phyloP scores from a whole-genome alignment of 129 eudicot species.

The Arctium lappa region DNA sequence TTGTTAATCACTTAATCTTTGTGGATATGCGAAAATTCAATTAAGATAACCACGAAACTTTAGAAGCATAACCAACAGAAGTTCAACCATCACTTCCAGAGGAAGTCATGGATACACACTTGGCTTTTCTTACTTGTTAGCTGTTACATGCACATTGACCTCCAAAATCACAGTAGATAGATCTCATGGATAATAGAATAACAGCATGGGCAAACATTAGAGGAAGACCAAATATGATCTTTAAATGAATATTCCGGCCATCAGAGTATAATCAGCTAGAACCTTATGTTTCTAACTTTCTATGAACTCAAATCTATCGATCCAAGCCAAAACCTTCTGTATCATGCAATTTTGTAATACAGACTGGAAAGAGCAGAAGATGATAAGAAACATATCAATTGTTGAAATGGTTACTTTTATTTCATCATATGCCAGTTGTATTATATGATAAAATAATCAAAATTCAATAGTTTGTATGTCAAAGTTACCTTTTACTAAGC shows the following conservation, averaged over 20 bases:
- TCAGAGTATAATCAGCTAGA: neutral
- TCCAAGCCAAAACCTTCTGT: neutral
- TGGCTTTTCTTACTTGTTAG: neutral
- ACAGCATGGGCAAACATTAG: neutral
- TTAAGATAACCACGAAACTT: no score
- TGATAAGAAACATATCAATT: slow-evolving; percentile 6
- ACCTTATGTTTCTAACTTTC: no score
- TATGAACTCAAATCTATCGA: neutral
- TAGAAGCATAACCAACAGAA: no score
- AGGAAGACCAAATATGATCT: neutral
- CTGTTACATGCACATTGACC: neutral
- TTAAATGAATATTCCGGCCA: neutral
- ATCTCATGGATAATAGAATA: neutral
- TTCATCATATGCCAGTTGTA: neutral
- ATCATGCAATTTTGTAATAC: neutral
- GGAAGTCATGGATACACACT: neutral
- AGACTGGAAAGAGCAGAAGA: slow-evolving; percentile 5
- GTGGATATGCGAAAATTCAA: no score
- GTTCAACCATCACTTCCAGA: no score
- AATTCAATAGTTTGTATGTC: neutral
- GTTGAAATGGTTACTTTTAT: neutral
- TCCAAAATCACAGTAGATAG: neutral
- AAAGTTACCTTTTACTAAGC: slow-evolving; percentile 68
- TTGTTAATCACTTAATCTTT: no score
- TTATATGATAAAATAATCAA: neutral